Evolutionary conservation across 1,284 basidiomycete species (phyloP).

Genomic region (Ceratobasidium sp.): DNA sequence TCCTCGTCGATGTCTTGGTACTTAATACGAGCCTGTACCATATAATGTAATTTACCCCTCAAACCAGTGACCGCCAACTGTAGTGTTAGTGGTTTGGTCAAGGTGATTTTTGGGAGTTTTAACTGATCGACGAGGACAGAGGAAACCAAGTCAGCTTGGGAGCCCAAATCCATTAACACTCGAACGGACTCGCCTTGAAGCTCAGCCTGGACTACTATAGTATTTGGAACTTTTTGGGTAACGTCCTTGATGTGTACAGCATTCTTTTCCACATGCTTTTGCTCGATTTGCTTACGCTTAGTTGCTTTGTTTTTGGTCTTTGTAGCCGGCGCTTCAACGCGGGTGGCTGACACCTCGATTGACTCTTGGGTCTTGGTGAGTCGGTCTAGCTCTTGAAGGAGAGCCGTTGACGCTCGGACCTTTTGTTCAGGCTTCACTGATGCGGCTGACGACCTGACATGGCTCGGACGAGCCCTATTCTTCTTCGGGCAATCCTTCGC

Average conservation of each 20-base stretch:
- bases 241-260: not conserved
- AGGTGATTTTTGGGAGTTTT: conserved; percentile 46
- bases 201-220: conserved; percentile 55
- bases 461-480: conserved; percentile 4
- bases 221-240: conserved; percentile 54
- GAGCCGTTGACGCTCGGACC: not conserved
- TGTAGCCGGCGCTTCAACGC: not conserved
- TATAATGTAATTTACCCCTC: conserved; percentile 50
- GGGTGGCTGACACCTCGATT: not conserved
- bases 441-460: not conserved
- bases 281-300: conserved; percentile 33
- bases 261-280: conserved; percentile 51
- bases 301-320: not conserved
- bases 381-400: not conserved
- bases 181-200: conserved; percentile 57
- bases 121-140: conserved; percentile 59
- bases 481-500: conserved; percentile 35
- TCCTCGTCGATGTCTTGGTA: conserved; percentile 57
- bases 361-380: not conserved
- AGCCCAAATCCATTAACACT: conserved; percentile 60
- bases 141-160: conserved; percentile 62
- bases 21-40: conserved; percentile 48
- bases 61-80: conserved; percentile 57
- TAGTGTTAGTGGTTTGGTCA: conserved; percentile 56
- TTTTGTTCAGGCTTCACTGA: not conserved